Evolutionary conservation across 2,329 filamentous ascomycete species (phyloP).

Genomic region (Dothidotthia symphoricarpi): DNA sequence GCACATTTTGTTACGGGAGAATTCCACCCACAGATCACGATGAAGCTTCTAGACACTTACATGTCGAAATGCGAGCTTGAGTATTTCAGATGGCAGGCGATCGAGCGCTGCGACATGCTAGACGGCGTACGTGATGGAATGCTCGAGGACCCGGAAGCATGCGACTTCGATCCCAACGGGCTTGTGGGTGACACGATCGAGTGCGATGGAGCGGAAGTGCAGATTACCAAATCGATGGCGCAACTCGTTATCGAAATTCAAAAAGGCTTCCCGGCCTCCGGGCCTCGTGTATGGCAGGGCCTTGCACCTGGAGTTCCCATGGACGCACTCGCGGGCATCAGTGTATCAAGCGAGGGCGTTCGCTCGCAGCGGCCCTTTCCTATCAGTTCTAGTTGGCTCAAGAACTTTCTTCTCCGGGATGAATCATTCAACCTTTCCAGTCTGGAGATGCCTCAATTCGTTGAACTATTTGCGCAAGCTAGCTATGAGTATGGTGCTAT

Average conservation of each 20-base stretch:
- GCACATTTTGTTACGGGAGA: constrained; percentile 18
- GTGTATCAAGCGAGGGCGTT: constrained; percentile 10
- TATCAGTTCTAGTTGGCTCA: constrained; percentile 20
- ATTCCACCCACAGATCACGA: constrained; percentile 30
- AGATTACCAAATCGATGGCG: constrained; percentile 22
- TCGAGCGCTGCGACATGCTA: constrained; percentile 28
- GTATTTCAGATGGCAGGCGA: constrained; percentile 18
- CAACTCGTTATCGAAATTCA: constrained; percentile 17
- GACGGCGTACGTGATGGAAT: constrained; percentile 37
- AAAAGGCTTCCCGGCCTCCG: constrained; percentile 16
- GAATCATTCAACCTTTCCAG: constrained; percentile 12
- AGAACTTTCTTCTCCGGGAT: constrained; percentile 15
- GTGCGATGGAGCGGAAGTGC: constrained; percentile 18
- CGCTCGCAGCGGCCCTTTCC: constrained; percentile 17
- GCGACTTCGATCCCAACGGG: constrained; percentile 21
- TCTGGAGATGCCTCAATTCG: constrained; percentile 14
- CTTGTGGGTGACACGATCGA: constrained; percentile 16
- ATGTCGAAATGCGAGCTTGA: constrained; percentile 30
- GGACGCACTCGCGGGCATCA: constrained; percentile 14
- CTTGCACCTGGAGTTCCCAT: constrained; percentile 13
- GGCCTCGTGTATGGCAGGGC: constrained; percentile 12
- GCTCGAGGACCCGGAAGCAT: constrained; percentile 25
- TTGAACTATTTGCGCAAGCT: constrained; percentile 18
- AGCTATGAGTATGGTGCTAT: constrained; percentile 23
- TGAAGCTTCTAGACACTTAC: constrained; percentile 25